Evolutionary conservation across 2,329 filamentous ascomycete species (phyloP).

Genomic region (Xylaria sp.): DNA sequence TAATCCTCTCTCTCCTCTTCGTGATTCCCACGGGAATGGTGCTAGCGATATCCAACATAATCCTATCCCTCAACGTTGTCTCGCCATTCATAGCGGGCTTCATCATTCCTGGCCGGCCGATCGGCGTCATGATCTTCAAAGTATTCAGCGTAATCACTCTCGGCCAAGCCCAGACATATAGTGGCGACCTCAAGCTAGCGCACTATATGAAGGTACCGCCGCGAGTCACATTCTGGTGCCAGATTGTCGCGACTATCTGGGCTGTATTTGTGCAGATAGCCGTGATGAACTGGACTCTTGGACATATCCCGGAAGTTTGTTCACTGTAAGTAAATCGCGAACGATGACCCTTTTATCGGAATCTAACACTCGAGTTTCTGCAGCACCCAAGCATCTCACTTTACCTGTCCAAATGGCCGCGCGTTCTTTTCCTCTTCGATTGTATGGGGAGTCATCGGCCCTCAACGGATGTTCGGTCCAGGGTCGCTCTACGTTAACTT

Average conservation of each 20-base stretch:
- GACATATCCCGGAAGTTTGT: constrained; percentile 57
- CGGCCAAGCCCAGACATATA: constrained; percentile 51
- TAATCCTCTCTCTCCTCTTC: constrained; percentile 58
- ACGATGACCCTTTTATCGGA: constrained; percentile 27
- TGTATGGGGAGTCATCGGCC: constrained; percentile 68
- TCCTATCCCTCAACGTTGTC: constrained; percentile 62
- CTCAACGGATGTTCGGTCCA: constrained; percentile 63
- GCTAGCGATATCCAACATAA: constrained; percentile 62
- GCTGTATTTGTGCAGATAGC: constrained; percentile 60
- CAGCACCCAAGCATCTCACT: constrained; percentile 54
- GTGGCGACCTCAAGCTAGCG: constrained; percentile 50
- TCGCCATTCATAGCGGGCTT: constrained; percentile 67
- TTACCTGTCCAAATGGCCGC: constrained; percentile 55
- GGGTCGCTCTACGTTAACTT: constrained; percentile 62
- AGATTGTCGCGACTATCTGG: constrained; percentile 61
- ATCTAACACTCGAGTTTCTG: background rate
- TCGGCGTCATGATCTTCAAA: constrained; percentile 67
- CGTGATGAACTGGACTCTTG: constrained; percentile 60
- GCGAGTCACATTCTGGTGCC: constrained; percentile 60
- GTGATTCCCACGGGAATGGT: constrained; percentile 59
- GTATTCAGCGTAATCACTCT: constrained; percentile 56
- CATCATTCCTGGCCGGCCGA: constrained; percentile 65
- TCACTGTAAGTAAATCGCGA: constrained; percentile 43
- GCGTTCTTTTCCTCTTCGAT: constrained; percentile 62
- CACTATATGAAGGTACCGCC: constrained; percentile 57